Evolutionary conservation across 1,284 basidiomycete genomes (phyloP).

Genomic region (Puccinia sorghi): DNA sequence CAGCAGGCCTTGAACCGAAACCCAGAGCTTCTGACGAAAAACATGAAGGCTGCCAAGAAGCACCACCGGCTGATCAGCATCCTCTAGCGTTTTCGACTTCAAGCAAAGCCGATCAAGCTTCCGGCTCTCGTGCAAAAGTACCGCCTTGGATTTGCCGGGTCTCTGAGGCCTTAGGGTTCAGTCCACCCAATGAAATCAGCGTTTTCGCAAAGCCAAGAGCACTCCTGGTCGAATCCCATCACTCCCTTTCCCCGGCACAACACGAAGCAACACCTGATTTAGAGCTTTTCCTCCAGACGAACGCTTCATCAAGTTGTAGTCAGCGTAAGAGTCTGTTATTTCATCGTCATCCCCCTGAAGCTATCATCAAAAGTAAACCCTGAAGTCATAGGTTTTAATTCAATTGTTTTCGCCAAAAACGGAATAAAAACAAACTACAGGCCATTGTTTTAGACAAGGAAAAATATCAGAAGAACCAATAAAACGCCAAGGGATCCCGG

Average conservation of each 20-base stretch:
- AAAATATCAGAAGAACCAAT: not conserved
- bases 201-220: slow-evolving; percentile 1
- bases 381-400: not conserved
- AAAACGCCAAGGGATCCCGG: not conserved
- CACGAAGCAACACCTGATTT: slow-evolving; percentile 12
- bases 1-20: not conserved
- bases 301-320: not conserved
- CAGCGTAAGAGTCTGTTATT: not conserved
- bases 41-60: slow-evolving; percentile 1
- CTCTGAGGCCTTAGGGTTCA: slow-evolving; percentile 9
- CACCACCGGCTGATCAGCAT: not conserved
- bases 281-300: not conserved
- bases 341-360: not conserved
- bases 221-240: slow-evolving; percentile 2
- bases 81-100: not conserved
- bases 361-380: not conserved
- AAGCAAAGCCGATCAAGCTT: not conserved
- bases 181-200: slow-evolving; percentile 17
- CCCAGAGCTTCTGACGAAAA: not conserved
- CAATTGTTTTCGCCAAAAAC: not conserved
- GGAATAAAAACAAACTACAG: not conserved
- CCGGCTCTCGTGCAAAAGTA: not conserved
- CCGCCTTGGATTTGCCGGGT: slow-evolving; percentile 12
- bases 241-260: not conserved
- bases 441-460: not conserved